Evolutionary conservation across 768 basidiomycete species (phyloP).

Genomic region (Psilocybe cyanescens): DNA sequence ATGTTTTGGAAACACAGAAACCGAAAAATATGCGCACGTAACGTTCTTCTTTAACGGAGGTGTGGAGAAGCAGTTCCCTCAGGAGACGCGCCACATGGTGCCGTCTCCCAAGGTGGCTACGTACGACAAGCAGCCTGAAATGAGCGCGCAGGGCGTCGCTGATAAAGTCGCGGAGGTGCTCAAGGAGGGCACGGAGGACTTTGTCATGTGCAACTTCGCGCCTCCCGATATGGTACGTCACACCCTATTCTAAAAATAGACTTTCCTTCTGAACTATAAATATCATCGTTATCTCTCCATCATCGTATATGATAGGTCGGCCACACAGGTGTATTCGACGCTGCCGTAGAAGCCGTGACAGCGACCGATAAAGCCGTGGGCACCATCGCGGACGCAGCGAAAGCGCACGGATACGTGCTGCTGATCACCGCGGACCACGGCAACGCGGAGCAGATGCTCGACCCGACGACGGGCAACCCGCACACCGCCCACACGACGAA

Average conservation of each 20-base stretch:
- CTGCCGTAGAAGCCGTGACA: slow-evolving; percentile 85
- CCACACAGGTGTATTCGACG: slow-evolving; percentile 91
- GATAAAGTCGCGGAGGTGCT: slow-evolving; percentile 92
- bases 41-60: slow-evolving; percentile 99
- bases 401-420: slow-evolving; percentile 85
- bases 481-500: slow-evolving; percentile 94
- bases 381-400: slow-evolving; percentile 83
- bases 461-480: slow-evolving; percentile 80
- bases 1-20: slow-evolving; percentile 52
- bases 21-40: slow-evolving; percentile 98
- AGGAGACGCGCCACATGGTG: slow-evolving; percentile 86
- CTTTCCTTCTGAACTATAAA: background rate
- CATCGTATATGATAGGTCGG: slow-evolving; percentile 62
- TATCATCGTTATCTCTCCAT: background rate
- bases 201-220: slow-evolving; percentile 98
- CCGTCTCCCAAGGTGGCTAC: slow-evolving; percentile 93
- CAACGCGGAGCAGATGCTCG: slow-evolving; percentile 94
- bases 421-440: slow-evolving; percentile 94
- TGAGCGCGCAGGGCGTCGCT: slow-evolving; percentile 88
- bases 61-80: slow-evolving; percentile 87
- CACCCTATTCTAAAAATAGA: background rate
- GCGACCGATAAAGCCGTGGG: slow-evolving; percentile 92
- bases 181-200: slow-evolving; percentile 70
- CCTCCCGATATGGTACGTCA: slow-evolving; percentile 88
- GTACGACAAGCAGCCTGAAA: slow-evolving; percentile 89